phyloP scores from a whole-genome alignment of 352 stramenopile genomes.

The Globisporangium ultimum region DNA sequence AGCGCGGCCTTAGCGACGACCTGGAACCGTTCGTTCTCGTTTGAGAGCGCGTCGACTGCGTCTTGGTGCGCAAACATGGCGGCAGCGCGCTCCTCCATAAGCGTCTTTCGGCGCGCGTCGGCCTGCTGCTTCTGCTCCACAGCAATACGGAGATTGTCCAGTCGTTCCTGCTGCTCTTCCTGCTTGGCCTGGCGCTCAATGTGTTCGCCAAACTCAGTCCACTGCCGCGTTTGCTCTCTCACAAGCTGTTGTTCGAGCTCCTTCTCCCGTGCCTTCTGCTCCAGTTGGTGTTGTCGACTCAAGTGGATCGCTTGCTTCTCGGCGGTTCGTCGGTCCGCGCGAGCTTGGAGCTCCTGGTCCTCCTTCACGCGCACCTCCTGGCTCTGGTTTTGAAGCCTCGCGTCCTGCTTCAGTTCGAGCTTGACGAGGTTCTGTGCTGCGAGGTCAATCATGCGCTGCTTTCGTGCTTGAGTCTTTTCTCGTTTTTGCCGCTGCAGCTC shows the following conservation, averaged over 20 bases:
- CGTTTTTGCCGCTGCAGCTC: slow-evolving; percentile 58
- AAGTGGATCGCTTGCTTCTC: slow-evolving; percentile 61
- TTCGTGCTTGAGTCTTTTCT: slow-evolving; percentile 49
- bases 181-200: slow-evolving; percentile 54
- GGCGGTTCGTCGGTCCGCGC: slow-evolving; percentile 55
- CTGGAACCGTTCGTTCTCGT: slow-evolving; percentile 61
- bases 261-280: slow-evolving; percentile 37
- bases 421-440: slow-evolving; percentile 70
- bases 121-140: slow-evolving; percentile 74
- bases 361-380: slow-evolving; percentile 72
- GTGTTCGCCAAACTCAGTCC: slow-evolving; percentile 61
- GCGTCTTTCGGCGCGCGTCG: slow-evolving; percentile 54
- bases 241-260: slow-evolving; percentile 38
- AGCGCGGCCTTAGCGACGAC: slow-evolving; percentile 49
- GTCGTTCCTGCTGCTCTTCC: slow-evolving; percentile 56
- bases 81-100: slow-evolving; percentile 35
- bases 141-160: slow-evolving; percentile 60
- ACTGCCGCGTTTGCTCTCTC: slow-evolving; percentile 49
- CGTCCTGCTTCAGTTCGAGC: slow-evolving; percentile 58
- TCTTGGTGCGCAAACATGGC: slow-evolving; percentile 29
- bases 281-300: slow-evolving; percentile 59
- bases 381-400: slow-evolving; percentile 59
- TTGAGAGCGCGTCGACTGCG: slow-evolving; percentile 28
- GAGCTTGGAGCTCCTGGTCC: slow-evolving; percentile 52
- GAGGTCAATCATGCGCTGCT: slow-evolving; percentile 85